Base-by-base conservation (phyloP, 2,329 filamentous ascomycete genomes). In the Diaporthe vaccinii region DNA sequence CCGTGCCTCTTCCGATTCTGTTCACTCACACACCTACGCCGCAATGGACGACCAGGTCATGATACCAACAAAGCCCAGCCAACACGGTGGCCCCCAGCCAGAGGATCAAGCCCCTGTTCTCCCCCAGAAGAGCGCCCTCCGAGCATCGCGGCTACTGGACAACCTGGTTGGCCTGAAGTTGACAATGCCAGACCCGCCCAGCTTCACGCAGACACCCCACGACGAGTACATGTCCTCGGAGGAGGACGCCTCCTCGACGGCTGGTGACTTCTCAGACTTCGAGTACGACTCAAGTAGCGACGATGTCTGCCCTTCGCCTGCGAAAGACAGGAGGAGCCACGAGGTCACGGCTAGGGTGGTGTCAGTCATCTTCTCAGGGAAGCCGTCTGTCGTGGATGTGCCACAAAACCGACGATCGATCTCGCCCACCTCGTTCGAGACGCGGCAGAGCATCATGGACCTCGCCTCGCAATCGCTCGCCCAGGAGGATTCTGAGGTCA, bases 141-240 rank as follows among this genome's bases (percentile, higher is more conserved):
- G 89, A 78, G 82, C 84, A 28, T 90, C 89, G 12, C 84, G 85
- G 72, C 82, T 88, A 20, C 82, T 88, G 57, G 83, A 85, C 77
- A 82, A 79, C 74, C 76, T 81, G 73, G 78, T 80, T 62, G 79
- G 79, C 59, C 79, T 87, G 12, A 84, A 84, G 78, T 74, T 77
- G 55, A 59, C 72, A 8, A 59, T 82, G 78, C 77, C 80, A 82
- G 76, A 79, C 79, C 69, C 80, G 74, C 79, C 82, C 36, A 79
- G 83, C 20, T 83, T 86, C 62, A 83, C 85, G 31, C 81, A 81
- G 22, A 84, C 86, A 2, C 89, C 90, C 8, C 90, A 92, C 80
- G 89, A 91, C 74, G 80, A 90, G 75, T 93, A 93, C 81, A 87
- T 93, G 36, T 92, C 91, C 2, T 92, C 90, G 0, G 91, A 93